A percentile compares a stretch with the other conserved stretches of the same genome.
Conservation (phyloP, 805 yeast genomes). For the Candida gorgasii region DNA sequence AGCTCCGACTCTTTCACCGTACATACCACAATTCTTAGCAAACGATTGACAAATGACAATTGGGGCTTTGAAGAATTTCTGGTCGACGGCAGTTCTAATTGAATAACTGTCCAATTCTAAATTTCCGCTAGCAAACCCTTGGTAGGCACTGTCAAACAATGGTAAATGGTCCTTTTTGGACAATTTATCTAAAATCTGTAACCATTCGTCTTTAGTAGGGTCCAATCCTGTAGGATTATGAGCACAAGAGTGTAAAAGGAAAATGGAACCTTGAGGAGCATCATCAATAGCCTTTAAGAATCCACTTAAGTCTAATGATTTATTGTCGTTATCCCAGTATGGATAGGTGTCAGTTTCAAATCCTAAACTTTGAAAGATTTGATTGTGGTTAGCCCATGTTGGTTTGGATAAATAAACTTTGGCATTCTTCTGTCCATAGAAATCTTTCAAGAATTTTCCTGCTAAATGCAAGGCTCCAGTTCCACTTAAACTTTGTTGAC, state of each 20-base stretch:
- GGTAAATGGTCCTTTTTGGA: slow-evolving; percentile 68
- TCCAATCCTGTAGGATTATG: slow-evolving; percentile 98
- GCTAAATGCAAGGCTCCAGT: slow-evolving; percentile 92
- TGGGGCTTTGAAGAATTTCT: slow-evolving; percentile 29
- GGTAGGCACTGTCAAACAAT: slow-evolving; percentile 92
- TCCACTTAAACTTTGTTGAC: slow-evolving; percentile 80
- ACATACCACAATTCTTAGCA: slow-evolving; percentile 95
- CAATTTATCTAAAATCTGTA: slow-evolving; percentile 60
- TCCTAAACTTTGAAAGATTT: slow-evolving; percentile 74
- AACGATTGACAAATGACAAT: slow-evolving; percentile 85
- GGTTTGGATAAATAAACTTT: slow-evolving; percentile 78
- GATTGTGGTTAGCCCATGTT: slow-evolving; percentile 97
- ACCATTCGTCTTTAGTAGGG: slow-evolving; percentile 85
- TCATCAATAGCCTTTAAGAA: slow-evolving; percentile 58
- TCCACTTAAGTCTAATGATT: slow-evolving; percentile 71
- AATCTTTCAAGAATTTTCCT: slow-evolving; percentile 63
- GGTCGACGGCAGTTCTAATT: slow-evolving; percentile 59
- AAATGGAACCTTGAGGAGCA: slow-evolving; percentile 76
- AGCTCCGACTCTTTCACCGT: slow-evolving; percentile 97
- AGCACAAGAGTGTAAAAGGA: slow-evolving; percentile 91
- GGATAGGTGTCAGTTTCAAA: slow-evolving; percentile 70
- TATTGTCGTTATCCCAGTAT: slow-evolving; percentile 77
- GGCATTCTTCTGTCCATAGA: slow-evolving; percentile 39
- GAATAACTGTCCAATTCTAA: slow-evolving; percentile 84
- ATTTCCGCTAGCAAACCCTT: slow-evolving; percentile 93